phyloP scores from a whole-genome alignment of 345 rosid species.

The Viola odorata region DNA sequence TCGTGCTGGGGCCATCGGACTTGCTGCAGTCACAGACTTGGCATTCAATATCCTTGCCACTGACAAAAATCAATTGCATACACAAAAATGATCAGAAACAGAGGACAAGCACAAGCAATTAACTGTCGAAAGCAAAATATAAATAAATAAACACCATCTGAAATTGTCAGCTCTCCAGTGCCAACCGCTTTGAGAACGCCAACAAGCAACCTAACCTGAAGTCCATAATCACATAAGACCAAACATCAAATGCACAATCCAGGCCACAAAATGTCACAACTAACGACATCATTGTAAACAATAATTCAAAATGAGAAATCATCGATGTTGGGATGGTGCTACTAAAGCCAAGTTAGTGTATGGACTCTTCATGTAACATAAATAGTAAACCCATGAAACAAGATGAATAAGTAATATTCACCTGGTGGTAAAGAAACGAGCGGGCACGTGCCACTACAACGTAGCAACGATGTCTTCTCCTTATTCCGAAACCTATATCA shows the following conservation, averaged over 20 bases:
- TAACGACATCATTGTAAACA: neutral
- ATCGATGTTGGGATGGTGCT: too few species aligned
- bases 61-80: conserved; percentile 23
- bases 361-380: too few species aligned
- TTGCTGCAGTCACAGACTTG: conserved; percentile 56
- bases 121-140: neutral
- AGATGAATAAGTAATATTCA: conserved; percentile 15
- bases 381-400: neutral
- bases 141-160: conserved; percentile 50
- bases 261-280: neutral
- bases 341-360: too few species aligned
- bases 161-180: conserved; percentile 54
- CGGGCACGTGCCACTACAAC: conserved; percentile 72
- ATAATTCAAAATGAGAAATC: too few species aligned
- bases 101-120: neutral
- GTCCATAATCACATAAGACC: neutral
- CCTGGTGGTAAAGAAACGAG: conserved; percentile 92
- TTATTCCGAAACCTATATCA: conserved; percentile 47
- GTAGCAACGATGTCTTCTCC: conserved; percentile 58
- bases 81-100: neutral
- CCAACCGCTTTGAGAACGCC: conserved; percentile 85
- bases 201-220: conserved; percentile 83
- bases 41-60: conserved; percentile 67
- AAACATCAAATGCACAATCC: neutral
- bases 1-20: conserved; percentile 84